A percentile compares a stretch with the other conserved stretches of the same genome.
Conservation (phyloP, 1,284 basidiomycete species). For the Stygiomarasmius scandens region DNA sequence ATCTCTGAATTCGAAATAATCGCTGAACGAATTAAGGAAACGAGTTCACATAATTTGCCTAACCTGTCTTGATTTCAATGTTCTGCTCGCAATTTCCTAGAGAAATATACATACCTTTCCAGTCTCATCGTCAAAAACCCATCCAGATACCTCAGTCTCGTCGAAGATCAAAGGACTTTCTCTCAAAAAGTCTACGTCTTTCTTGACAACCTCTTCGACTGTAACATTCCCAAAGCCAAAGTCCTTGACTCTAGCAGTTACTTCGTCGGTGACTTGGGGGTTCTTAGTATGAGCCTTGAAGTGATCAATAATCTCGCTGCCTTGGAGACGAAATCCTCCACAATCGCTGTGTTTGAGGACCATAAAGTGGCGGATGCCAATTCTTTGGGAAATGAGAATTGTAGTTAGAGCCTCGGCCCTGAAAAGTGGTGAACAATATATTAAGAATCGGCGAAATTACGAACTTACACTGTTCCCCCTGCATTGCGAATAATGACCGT, state of each 20-base stretch:
- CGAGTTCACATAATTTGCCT: too few relatives aligned
- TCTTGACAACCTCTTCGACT: conserved; percentile 54
- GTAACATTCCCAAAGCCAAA: neutral
- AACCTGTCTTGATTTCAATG: too few relatives aligned
- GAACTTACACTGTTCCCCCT: neutral
- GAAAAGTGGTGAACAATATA: neutral
- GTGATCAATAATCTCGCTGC: neutral
- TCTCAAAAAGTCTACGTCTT: conserved; percentile 58
- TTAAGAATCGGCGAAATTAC: too few relatives aligned
- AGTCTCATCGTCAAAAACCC: conserved; percentile 63
- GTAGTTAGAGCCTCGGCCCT: neutral
- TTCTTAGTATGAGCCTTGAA: neutral
- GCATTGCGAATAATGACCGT: neutral
- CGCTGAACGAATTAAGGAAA: too few relatives aligned
- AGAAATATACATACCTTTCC: conserved; percentile 47
- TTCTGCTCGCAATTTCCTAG: neutral
- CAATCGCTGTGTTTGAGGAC: neutral
- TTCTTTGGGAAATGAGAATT: neutral
- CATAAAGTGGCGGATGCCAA: neutral
- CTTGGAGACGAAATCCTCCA: neutral
- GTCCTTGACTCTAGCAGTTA: neutral
- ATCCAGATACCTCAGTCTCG: conserved; percentile 58
- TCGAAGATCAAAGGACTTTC: conserved; percentile 55
- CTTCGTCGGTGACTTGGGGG: neutral
- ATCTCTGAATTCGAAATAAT: too few relatives aligned